These are phyloP conservation scores for Taiozyma sp. DNA, from an alignment of 1,139 yeast genomes.

Conservation along the genomic window DNA sequence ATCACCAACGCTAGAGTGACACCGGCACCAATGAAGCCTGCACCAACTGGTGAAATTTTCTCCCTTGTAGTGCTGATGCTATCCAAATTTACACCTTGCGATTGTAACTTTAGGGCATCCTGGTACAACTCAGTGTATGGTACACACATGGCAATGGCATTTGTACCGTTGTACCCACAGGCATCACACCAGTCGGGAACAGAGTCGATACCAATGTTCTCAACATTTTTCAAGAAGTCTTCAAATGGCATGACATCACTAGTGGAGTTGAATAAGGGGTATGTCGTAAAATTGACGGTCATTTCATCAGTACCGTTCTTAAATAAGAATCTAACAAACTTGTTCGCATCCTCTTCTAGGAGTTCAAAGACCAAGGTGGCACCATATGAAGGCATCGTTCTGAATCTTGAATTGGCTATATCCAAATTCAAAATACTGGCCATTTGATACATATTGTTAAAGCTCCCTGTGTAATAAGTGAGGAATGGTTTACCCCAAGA, in stretches of 20 bases:
- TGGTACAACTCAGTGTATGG: constrained; percentile 28
- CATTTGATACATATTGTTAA: constrained; percentile 35
- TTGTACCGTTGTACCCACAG: constrained; percentile 26
- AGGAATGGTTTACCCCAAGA: constrained; percentile 30
- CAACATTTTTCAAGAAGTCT: constrained; percentile 27
- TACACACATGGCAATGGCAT: constrained; percentile 28
- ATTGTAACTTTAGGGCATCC: constrained; percentile 24
- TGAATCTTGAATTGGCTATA: constrained; percentile 30
- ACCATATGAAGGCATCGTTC: constrained; percentile 41
- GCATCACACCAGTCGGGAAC: constrained; percentile 34
- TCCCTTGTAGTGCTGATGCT: constrained; percentile 5
- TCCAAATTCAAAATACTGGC: constrained; percentile 31
- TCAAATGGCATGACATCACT: constrained; percentile 29
- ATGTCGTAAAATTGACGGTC: constrained; percentile 24
- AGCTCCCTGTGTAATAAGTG: constrained; percentile 38
- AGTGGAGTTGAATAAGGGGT: constrained; percentile 32
- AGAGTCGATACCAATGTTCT: constrained; percentile 25
- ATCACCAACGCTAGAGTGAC: constrained; percentile 34
- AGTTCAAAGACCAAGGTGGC: constrained; percentile 38
- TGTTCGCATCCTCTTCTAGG: constrained; percentile 23
- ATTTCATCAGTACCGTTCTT: constrained; percentile 36
- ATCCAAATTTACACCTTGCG: constrained; percentile 26
- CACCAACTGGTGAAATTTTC: constrained; percentile 32
- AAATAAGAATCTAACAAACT: constrained; percentile 37
- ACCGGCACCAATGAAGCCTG: constrained; percentile 50